phyloP scores from a whole-genome alignment of 306 rosid species.

The Quillaja saponaria region DNA sequence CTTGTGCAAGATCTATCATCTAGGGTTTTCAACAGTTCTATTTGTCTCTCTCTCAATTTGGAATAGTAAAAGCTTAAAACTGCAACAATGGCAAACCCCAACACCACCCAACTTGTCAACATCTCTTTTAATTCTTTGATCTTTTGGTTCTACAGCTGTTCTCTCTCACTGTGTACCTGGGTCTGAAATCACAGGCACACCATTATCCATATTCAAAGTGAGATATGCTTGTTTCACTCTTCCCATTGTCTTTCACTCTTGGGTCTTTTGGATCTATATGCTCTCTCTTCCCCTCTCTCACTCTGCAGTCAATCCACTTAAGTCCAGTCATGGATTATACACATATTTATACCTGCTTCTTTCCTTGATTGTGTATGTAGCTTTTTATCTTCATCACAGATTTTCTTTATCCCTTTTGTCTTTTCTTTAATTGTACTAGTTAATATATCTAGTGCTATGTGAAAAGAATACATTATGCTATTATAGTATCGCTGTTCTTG shows the following conservation, averaged over 20 bases:
- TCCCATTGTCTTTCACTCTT: conserved; percentile 15
- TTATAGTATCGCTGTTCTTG: too few species aligned
- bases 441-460: too few species aligned
- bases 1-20: conserved; percentile 48
- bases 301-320: neutral
- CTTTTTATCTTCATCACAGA: neutral
- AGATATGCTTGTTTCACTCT: neutral
- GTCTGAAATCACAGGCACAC: neutral
- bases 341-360: neutral
- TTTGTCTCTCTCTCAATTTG: neutral
- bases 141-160: conserved; percentile 45
- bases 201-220: neutral
- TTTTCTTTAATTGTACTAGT: too few species aligned
- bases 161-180: too few species aligned
- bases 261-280: conserved; percentile 12
- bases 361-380: too few species aligned
- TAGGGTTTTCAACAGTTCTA: conserved; percentile 29
- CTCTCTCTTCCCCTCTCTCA: conserved; percentile 9
- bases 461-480: too few species aligned
- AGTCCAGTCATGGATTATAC: neutral
- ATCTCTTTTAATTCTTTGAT: conserved; percentile 35
- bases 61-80: neutral
- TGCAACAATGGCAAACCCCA: neutral
- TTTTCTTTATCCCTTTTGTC: too few species aligned
- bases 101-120: conserved; percentile 25